Conservation (phyloP, 768 basidiomycete genomes). For the Boletus sp. region DNA sequence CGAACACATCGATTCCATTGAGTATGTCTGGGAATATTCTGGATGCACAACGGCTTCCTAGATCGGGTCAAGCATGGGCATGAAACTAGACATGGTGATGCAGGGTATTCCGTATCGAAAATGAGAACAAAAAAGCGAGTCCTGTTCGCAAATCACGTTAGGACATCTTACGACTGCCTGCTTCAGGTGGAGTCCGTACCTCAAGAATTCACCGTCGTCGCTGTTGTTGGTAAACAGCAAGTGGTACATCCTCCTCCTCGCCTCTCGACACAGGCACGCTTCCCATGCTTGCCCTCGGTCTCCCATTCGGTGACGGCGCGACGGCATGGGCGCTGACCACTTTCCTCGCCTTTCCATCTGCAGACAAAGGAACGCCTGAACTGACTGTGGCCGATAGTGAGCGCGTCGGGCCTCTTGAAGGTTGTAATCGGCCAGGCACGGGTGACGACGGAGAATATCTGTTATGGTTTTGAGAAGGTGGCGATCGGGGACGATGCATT, state of each 20-base stretch:
- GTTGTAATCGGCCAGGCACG: constrained; percentile 19
- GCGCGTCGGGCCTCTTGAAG: constrained; percentile 51
- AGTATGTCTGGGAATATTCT: constrained; percentile 24
- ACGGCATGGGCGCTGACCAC: constrained; percentile 64
- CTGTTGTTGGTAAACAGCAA: constrained; percentile 79
- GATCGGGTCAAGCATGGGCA: constrained; percentile 19
- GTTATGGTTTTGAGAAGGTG: constrained; percentile 43
- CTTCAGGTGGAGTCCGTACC: constrained; percentile 12
- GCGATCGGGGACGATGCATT: constrained; percentile 51
- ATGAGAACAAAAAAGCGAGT: background rate
- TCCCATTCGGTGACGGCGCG: constrained; percentile 33
- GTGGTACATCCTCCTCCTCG: constrained; percentile 79
- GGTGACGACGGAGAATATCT: constrained; percentile 36
- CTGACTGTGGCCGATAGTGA: constrained; percentile 69
- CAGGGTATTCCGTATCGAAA: constrained; percentile 6
- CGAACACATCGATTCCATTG: constrained; percentile 16
- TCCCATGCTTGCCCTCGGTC: constrained; percentile 39
- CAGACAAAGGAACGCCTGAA: constrained; percentile 35
- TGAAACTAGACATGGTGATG: constrained; percentile 1
- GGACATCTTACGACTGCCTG: background rate
- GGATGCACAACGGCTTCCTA: constrained; percentile 26
- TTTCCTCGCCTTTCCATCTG: constrained; percentile 60
- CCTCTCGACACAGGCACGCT: constrained; percentile 34
- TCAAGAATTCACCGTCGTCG: constrained; percentile 44
- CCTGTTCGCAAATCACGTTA: constrained; percentile 11